Base-by-base conservation (phyloP, 169 alveolate genomes). In the Plasmodium blacklocki region DNA sequence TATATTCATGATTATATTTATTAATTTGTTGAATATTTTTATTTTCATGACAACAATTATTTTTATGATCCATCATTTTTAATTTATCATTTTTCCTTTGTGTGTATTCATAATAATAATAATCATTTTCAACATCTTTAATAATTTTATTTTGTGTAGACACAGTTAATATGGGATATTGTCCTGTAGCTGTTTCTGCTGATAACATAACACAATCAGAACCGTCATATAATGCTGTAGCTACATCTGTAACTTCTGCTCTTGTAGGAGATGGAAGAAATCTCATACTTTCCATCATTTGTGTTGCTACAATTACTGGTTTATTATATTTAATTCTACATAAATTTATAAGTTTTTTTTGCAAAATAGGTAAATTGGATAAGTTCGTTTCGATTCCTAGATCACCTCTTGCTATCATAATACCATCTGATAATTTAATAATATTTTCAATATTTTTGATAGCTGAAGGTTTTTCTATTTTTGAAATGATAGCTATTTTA, bases 321-420 rank as follows among this genome's bases (percentile, higher is more conserved):
- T 98, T 98, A 23, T 98, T 94, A 68, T 97, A 95, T 60, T 96
- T 97, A 2, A 93, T 78, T 67, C 95, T 91, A 66, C 95, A 94
- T 21, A 93, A 76, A 60, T 94, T 94, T 63, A 93, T 88, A 91
- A 96, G 93, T 75, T 97, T 93, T 93, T 97, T 97, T 93, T 97
- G 98, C n/a, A 96, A 96, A 54, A 96, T 92, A 71, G 97, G 97
- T 45, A 98, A 97, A 66, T 97, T 96, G 32, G 98, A 96, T 15
- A 98, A 95, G n/a, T 98, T 96, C n/a, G 98, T 97, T 92, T 98
- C 99, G 95, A 98, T 96, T 52, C 99, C 99, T 66, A 98, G 73
- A 90, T 98, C 99, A 6, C 99, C 99, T 74, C 99, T 96, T 54
- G 99, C 99, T 12, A 98, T 98, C 99, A 98, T 98, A 59, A 98